Base-by-base conservation (phyloP, 1,139 yeast species). In the Blastobotrys ciferrii region DNA sequence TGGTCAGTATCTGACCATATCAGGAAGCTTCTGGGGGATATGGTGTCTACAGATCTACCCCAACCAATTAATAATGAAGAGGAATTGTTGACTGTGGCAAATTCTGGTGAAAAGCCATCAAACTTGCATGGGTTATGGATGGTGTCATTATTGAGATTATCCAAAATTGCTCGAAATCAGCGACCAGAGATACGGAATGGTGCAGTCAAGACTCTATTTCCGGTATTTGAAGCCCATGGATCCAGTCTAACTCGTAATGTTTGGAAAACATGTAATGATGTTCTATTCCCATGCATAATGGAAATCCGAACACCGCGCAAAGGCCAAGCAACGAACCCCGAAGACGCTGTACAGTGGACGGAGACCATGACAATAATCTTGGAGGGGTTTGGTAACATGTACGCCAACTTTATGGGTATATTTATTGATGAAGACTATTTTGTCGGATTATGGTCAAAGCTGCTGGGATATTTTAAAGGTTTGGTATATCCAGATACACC, bases 101-200 rank as follows among this genome's bases (percentile, higher is more conserved):
- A 13, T 14, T 44, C 50, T 2, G 39, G 25, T 11, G 49, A 37
- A 11, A n/a, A 19, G 13, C 37, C 53, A 17, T 52, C 51, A 14
- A 50, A 53, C 32, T 45, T 58, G 17, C 57, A 57, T 50, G 65
- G 69, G 1, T 66, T 87, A 42, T 87, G 94, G 81, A 69, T 85
- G 32, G 82, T 84, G 55, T 70, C 87, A 32, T 66, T 88, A 41
- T 72, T 76, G 7, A 74, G 80, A 35, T 68, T 91, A 37, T 81
- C 89, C 0, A 74, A 74, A 20, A 75, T 88, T 25, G 77, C 89
- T 0, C 28, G 94, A 13, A 49, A 87, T 58, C 58, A 73, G 1
- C 75, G 96, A 49, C 78, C 84, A 0, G 95, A 88, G 58, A 96
- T 91, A 1, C 75, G 95, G 55, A 88, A 88, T 61, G 96, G 96